Percentiles rank a stretch among this genome's conserved stretches.
These are phyloP conservation scores for Saccharomyces mikatae DNA, from an alignment of 805 yeast genomes.

Conservation along the genomic window DNA sequence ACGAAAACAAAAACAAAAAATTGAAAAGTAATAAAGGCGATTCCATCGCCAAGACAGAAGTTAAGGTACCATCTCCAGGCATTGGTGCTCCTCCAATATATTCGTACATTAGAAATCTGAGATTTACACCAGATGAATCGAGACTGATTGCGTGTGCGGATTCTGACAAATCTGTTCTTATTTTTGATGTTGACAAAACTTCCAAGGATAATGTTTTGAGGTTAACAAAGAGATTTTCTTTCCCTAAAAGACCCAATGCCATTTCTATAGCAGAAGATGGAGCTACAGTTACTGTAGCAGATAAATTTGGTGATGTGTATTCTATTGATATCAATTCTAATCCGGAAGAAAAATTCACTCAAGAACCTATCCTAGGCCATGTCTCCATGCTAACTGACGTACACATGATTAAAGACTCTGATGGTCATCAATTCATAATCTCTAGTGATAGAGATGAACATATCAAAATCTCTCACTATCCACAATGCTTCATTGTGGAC, in stretches of 20 bases:
- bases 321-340: conserved; percentile 38
- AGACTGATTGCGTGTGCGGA: conserved; percentile 66
- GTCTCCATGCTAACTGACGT: conserved; percentile 93
- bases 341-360: conserved; percentile 32
- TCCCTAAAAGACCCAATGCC: conserved; percentile 91
- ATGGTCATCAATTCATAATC: conserved; percentile 45
- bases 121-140: conserved; percentile 44
- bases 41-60: conserved; percentile 45
- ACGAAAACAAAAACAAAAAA: conserved; percentile 29
- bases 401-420: conserved; percentile 11
- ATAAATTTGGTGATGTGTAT: conserved; percentile 95
- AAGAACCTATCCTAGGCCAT: conserved; percentile 79
- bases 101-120: conserved; percentile 60
- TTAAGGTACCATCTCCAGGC: conserved; percentile 56
- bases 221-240: conserved; percentile 59
- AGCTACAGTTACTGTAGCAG: conserved; percentile 59
- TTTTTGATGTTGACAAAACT: conserved; percentile 38
- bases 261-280: conserved; percentile 50
- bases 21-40: conserved; percentile 29
- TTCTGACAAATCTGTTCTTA: conserved; percentile 70
- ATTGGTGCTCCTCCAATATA: conserved; percentile 61
- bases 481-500: conserved; percentile 68
- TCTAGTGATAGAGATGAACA: conserved; percentile 96
- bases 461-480: conserved; percentile 73
- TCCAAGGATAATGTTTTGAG: conserved; percentile 36